Percentiles rank a stretch among this genome's conserved stretches.
phyloP scores from a whole-genome alignment of 2,329 filamentous ascomycete species.

The Colletotrichum liriopes region DNA sequence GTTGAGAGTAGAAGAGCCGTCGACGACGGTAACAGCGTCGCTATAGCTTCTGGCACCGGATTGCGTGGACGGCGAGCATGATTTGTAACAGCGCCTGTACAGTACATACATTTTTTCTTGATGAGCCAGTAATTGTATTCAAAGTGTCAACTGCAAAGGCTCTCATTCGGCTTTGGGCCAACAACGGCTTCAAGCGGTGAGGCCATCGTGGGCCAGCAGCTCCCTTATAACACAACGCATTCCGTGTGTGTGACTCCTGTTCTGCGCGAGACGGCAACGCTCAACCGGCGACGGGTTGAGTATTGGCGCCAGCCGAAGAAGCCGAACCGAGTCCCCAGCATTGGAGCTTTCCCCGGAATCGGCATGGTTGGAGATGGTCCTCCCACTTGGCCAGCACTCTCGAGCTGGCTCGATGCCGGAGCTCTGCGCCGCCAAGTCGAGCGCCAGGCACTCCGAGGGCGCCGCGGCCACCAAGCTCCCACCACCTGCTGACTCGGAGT shows the following conservation, averaged over 20 bases:
- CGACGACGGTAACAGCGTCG: slow-evolving; percentile 53
- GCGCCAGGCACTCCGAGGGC: neutral
- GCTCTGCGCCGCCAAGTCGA: neutral
- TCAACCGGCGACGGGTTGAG: neutral
- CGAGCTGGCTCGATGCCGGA: neutral
- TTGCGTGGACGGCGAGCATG: slow-evolving; percentile 2
- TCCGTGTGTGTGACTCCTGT: slow-evolving; percentile 33
- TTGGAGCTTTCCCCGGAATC: neutral
- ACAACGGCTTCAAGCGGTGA: slow-evolving; percentile 2
- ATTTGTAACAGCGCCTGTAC: slow-evolving; percentile 30
- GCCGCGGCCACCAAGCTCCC: neutral
- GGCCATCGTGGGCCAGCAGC: slow-evolving; percentile 7
- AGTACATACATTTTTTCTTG: slow-evolving; percentile 9
- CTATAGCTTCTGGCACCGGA: slow-evolving; percentile 45
- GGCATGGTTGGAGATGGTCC: neutral
- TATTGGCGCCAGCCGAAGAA: neutral
- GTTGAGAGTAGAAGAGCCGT: slow-evolving; percentile 46
- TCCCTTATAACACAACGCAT: neutral
- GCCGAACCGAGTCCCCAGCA: neutral
- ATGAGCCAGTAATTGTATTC: slow-evolving; percentile 10
- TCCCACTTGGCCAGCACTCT: neutral
- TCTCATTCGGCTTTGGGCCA: neutral
- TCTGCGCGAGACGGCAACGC: slow-evolving; percentile 21
- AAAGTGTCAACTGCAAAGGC: slow-evolving; percentile 16
- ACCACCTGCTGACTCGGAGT: slow-evolving; percentile 14